phyloP scores from a whole-genome alignment of 805 yeast genomes.

The Pichia insulana region DNA sequence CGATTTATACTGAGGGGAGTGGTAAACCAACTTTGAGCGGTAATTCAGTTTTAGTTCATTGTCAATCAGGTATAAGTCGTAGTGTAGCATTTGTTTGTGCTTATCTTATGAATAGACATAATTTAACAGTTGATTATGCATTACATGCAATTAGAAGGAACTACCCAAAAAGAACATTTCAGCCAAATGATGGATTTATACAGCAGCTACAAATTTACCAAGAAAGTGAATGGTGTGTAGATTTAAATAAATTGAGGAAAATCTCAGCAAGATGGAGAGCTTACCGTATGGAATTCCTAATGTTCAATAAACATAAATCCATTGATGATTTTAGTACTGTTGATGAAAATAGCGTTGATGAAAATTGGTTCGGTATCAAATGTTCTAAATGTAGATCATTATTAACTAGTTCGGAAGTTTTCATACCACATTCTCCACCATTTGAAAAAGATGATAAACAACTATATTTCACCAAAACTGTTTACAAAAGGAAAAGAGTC shows the following conservation, averaged over 20 bases:
- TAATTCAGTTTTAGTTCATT: constrained; percentile 35
- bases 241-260: constrained; percentile 19
- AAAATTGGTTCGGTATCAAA: constrained; percentile 33
- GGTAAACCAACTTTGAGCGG: constrained; percentile 16
- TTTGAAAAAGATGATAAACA: constrained; percentile 50
- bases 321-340: constrained; percentile 2
- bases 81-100: constrained; percentile 39
- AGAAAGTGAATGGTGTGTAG: constrained; percentile 32
- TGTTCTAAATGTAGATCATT: constrained; percentile 77
- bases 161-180: constrained; percentile 36
- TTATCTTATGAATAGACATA: constrained; percentile 44
- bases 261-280: constrained; percentile 14
- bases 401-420: constrained; percentile 54
- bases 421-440: constrained; percentile 62
- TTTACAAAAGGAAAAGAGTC: constrained; percentile 52
- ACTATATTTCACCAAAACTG: constrained; percentile 55
- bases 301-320: constrained; percentile 11
- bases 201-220: constrained; percentile 64
- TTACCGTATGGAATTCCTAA: constrained; percentile 13
- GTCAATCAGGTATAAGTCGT: constrained; percentile 45
- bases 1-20: constrained; percentile 34
- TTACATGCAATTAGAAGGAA: constrained; percentile 67
- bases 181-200: constrained; percentile 68
- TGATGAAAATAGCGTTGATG: constrained; percentile 9
- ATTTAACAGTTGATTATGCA: constrained; percentile 51